These are phyloP conservation scores for Ogataea kodamae DNA, from an alignment of 805 yeast species.

Conservation along the genomic window DNA sequence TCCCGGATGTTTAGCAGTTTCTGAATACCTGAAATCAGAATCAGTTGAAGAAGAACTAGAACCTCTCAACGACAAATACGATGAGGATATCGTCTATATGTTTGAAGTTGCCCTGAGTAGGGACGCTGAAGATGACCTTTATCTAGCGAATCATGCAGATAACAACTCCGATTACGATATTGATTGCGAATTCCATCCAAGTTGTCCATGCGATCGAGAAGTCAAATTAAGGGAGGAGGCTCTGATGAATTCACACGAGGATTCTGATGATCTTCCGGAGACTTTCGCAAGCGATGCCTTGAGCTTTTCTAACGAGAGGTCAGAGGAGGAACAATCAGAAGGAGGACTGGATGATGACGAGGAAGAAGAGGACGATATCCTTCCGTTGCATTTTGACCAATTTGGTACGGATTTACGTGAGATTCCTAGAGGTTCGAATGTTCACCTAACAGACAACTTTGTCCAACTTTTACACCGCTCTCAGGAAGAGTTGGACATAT, in stretches of 20 bases:
- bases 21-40: background rate
- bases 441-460: slow-evolving; percentile 31
- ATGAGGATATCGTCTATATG: slow-evolving; percentile 49
- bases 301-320: too few species aligned
- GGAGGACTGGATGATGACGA: slow-evolving; percentile 12
- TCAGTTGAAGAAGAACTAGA: slow-evolving; percentile 28
- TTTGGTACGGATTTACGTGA: slow-evolving; percentile 72
- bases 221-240: slow-evolving; percentile 21
- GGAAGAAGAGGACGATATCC: slow-evolving; percentile 17
- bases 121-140: slow-evolving; percentile 27
- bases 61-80: slow-evolving; percentile 54
- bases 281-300: too few species aligned
- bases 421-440: slow-evolving; percentile 58
- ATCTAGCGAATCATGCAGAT: slow-evolving; percentile 19
- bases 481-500: slow-evolving; percentile 19
- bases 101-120: slow-evolving; percentile 31
- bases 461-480: slow-evolving; percentile 22
- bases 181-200: slow-evolving; percentile 34
- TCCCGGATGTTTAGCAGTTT: background rate
- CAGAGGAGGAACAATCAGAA: background rate
- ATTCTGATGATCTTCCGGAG: too few species aligned
- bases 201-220: slow-evolving; percentile 34
- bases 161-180: slow-evolving; percentile 21
- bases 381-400: slow-evolving; percentile 47
- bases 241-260: background rate